Evolutionary conservation across 257 asterid species (phyloP), one percentile per base, ranked within the genome.

Genomic region (Nicotiana knightiana): DNA sequence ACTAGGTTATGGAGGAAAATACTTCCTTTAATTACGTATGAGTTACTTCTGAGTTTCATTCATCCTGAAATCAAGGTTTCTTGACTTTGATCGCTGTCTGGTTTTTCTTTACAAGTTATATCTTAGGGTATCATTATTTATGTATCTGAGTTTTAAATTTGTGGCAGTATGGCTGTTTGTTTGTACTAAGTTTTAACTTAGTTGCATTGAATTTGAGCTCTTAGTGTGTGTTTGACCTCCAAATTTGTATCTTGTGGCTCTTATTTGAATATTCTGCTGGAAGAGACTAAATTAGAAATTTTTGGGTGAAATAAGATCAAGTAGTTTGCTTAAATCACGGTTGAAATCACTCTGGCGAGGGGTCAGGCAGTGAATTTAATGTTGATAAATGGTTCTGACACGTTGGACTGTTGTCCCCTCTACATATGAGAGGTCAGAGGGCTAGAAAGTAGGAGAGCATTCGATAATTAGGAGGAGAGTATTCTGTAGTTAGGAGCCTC

Each of bases 181-280:
- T 26, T 71, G 59, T 71, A 4, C 17, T 6, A 57, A 71, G 21
- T 9, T 24, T 24, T 46, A 70, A 71, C 78, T 71, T 46, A 12
- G 48, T 71, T 70, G 48, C 48, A 43, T 8, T 43, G 48, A 7
- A 43, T 43, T 71, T 71, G 77, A 39, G 33, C 12, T 65, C 11
- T 64, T 64, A 21, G 12, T 59, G 67, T 71, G 58, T 43, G 59
- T 71, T 71, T 71, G 61, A 46, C 78, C 61, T 70, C 59, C 78
- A 71, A 46, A 21, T 24, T 68, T 68, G 78, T 18, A 24, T 46
- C 37, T 46, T 71, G 13, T 46, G 58, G 58, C 58, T 18, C n/a
- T 28, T 37, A 70, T 43, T 16, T 10, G 77, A 43, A 70, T 55
- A 43, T 43, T 43, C 77, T 70, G 26, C 77, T 43, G 58, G 55